Conservation (phyloP, 345 rosid species). For the Lumnitzera racemosa region DNA sequence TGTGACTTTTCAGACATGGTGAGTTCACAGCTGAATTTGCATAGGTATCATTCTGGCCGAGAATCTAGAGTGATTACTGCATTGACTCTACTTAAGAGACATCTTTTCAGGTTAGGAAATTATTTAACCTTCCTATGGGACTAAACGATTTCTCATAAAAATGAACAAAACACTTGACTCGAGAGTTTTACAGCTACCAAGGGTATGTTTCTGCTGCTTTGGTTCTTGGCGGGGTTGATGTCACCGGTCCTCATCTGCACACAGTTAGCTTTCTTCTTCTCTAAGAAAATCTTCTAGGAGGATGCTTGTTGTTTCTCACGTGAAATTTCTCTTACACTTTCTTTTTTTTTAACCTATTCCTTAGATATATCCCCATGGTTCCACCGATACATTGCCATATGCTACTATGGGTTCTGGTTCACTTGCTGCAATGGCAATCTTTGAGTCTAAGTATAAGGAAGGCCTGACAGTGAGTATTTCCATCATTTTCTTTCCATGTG, state of each 20-base stretch:
- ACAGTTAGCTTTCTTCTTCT: constrained; percentile 10
- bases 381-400: constrained; percentile 21
- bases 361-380: constrained; percentile 24
- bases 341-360: neutral
- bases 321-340: neutral
- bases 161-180: neutral
- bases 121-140: neutral
- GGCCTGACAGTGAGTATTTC: constrained; percentile 16
- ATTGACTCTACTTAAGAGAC: constrained; percentile 15
- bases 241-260: constrained; percentile 22
- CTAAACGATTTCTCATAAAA: constrained; percentile 3
- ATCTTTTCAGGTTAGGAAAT: constrained; percentile 15
- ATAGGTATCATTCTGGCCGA: constrained; percentile 17
- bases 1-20: constrained; percentile 16
- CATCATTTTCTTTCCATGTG: neutral
- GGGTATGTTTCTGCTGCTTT: constrained; percentile 20
- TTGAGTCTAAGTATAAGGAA: constrained; percentile 21
- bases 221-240: constrained; percentile 22
- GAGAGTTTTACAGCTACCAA: constrained; percentile 14
- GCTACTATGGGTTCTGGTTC: constrained; percentile 28
- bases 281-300: neutral
- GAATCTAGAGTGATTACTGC: constrained; percentile 22
- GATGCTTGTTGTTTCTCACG: constrained; percentile 1
- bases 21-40: constrained; percentile 19
- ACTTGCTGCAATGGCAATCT: constrained; percentile 21